Evolutionary conservation across 2,329 filamentous ascomycete genomes (phyloP).

Genomic region (Colletotrichum graminicola): DNA sequence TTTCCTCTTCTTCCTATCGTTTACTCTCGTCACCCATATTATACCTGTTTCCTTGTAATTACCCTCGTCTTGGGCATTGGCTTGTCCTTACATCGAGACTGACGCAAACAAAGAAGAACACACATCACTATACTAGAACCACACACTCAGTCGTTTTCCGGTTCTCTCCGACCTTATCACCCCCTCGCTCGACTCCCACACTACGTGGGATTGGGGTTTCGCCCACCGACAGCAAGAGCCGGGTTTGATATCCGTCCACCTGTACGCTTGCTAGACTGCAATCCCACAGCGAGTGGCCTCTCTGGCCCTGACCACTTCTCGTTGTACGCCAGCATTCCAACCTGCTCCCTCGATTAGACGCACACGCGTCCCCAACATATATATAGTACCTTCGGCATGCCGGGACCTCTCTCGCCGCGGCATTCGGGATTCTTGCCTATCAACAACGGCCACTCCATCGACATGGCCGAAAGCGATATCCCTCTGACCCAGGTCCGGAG

Average conservation of each 20-base stretch:
- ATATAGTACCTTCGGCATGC: constrained; percentile 40
- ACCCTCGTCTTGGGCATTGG: constrained; percentile 33
- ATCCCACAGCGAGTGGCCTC: constrained; percentile 17
- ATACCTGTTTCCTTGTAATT: constrained; percentile 43
- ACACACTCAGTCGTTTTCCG: constrained; percentile 23
- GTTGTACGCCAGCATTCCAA: constrained; percentile 16
- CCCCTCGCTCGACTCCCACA: constrained; percentile 13
- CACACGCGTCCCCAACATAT: not conserved
- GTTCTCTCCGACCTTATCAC: constrained; percentile 8
- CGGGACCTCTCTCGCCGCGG: constrained; percentile 52
- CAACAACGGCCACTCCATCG: constrained; percentile 46
- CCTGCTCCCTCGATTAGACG: constrained; percentile 24
- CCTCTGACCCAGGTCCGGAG: constrained; percentile 69
- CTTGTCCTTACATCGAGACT: constrained; percentile 24
- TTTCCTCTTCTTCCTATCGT: constrained; percentile 14
- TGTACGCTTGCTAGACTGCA: constrained; percentile 32
- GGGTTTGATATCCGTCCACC: constrained; percentile 40
- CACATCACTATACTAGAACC: constrained; percentile 24
- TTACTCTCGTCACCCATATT: constrained; percentile 21
- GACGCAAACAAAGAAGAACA: constrained; percentile 2
- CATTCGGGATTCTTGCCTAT: constrained; percentile 61
- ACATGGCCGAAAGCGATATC: constrained; percentile 60
- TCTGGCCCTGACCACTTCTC: not conserved
- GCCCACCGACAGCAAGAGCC: constrained; percentile 1
- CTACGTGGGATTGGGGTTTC: constrained; percentile 13